These are phyloP conservation scores for Mycena crocata DNA, from an alignment of 768 basidiomycete species.

Conservation along the genomic window DNA sequence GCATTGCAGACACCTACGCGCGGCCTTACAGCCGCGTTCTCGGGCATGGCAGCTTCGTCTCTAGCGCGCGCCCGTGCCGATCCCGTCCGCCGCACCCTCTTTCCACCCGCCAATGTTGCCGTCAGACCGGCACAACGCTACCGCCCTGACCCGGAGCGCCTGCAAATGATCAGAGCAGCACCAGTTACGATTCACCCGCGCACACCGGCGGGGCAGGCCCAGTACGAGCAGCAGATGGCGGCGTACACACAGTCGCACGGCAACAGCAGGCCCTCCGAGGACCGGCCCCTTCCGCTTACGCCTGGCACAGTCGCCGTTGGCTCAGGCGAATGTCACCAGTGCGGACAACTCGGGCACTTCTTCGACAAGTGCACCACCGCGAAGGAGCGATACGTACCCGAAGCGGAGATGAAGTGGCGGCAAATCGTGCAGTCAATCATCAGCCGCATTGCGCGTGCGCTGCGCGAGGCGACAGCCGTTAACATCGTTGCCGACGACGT, in stretches of 20 bases:
- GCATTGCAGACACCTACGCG: conserved; percentile 1
- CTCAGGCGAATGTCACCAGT: conserved; percentile 37
- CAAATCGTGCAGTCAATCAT: conserved; percentile 26
- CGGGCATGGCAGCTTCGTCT: neutral
- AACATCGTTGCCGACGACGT: conserved; percentile 6
- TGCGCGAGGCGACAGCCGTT: neutral
- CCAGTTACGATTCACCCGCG: conserved; percentile 25
- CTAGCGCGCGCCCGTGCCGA: neutral
- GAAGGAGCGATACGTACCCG: conserved; percentile 20
- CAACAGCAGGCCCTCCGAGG: conserved; percentile 12
- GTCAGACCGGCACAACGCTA: neutral
- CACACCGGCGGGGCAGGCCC: conserved; percentile 27
- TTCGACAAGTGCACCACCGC: conserved; percentile 1
- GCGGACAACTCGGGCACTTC: conserved; percentile 33
- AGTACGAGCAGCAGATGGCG: conserved; percentile 26
- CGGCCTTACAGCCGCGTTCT: neutral
- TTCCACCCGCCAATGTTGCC: neutral
- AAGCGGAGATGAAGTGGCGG: conserved; percentile 33
- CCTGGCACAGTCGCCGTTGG: conserved; percentile 36
- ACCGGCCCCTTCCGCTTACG: conserved; percentile 36
- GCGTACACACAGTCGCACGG: conserved; percentile 7
- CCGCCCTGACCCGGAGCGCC: neutral
- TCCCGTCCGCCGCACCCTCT: neutral
- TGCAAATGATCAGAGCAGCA: neutral
- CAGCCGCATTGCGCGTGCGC: neutral